Conservation (phyloP, 2,329 filamentous ascomycete genomes). For the Hypoxylon sp. region DNA sequence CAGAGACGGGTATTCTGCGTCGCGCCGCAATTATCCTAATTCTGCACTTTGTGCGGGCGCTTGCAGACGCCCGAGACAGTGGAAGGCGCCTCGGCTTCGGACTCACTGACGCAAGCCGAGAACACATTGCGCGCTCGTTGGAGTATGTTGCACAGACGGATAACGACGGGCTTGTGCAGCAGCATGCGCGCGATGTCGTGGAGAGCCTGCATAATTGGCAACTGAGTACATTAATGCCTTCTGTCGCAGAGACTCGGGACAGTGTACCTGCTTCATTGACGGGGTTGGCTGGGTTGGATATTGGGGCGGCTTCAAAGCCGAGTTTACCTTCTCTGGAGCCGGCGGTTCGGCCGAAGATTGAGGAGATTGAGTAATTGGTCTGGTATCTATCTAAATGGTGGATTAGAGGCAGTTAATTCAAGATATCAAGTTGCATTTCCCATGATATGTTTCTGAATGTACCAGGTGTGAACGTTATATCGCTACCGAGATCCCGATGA, state of each 20-base stretch:
- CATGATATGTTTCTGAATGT: neutral
- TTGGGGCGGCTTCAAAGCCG: constrained; percentile 44
- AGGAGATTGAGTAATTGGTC: constrained; percentile 52
- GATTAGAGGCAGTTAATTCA: neutral
- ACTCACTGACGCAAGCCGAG: constrained; percentile 67
- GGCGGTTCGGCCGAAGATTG: constrained; percentile 50
- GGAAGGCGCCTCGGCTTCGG: constrained; percentile 66
- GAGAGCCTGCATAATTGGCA: constrained; percentile 76
- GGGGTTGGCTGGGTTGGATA: constrained; percentile 58
- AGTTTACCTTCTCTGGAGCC: constrained; percentile 44
- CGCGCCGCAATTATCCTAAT: constrained; percentile 76
- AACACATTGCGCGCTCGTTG: constrained; percentile 74
- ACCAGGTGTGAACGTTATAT: neutral
- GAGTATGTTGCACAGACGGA: constrained; percentile 76
- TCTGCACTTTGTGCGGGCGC: constrained; percentile 71
- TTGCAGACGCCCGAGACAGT: constrained; percentile 67
- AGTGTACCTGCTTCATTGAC: constrained; percentile 47
- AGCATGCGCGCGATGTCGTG: constrained; percentile 76
- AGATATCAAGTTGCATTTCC: neutral
- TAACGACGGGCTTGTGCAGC: constrained; percentile 75
- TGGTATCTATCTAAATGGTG: neutral
- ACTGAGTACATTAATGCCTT: constrained; percentile 65
- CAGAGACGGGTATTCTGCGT: constrained; percentile 74
- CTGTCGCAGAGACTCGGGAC: constrained; percentile 46
- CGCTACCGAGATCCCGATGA: too few relatives aligned